phyloP scores from a whole-genome alignment of 257 asterid genomes.

The Asclepias syriaca region DNA sequence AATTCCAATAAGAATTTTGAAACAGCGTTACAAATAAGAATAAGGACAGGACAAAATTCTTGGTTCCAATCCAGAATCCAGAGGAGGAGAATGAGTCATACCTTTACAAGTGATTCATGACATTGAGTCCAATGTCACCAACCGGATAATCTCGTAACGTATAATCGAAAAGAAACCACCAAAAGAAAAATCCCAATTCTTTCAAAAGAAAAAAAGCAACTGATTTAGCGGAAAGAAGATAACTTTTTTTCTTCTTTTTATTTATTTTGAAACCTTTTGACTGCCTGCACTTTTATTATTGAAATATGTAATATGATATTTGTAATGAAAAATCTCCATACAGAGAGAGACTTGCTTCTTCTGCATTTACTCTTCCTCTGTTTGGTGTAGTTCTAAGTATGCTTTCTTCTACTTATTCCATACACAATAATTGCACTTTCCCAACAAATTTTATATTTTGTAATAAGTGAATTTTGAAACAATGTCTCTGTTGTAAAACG shows the following conservation, averaged over 20 bases:
- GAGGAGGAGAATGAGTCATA: no score
- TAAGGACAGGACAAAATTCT: no score
- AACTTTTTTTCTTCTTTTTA: constrained; percentile 16
- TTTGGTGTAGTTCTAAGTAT: not conserved
- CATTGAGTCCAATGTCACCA: no score
- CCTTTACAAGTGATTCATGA: no score
- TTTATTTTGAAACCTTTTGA: constrained; percentile 15
- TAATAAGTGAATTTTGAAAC: not conserved
- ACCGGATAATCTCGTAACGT: not conserved
- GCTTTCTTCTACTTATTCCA: not conserved
- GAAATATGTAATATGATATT: no score
- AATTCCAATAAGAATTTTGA: no score
- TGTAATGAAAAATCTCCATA: no score
- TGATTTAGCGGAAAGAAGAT: constrained; percentile 18
- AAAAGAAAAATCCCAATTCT: not conserved
- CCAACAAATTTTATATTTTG: not conserved
- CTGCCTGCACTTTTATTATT: constrained; percentile 14
- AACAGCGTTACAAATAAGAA: no score
- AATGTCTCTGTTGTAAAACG: no score
- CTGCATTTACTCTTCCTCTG: not conserved
- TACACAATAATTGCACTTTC: constrained; percentile 15
- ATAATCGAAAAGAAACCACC: not conserved
- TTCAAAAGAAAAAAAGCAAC: not conserved
- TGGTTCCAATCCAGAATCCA: no score
- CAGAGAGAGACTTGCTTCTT: not conserved